phyloP scores from a whole-genome alignment of 768 basidiomycete genomes.

The Lactarius hengduanensis region DNA sequence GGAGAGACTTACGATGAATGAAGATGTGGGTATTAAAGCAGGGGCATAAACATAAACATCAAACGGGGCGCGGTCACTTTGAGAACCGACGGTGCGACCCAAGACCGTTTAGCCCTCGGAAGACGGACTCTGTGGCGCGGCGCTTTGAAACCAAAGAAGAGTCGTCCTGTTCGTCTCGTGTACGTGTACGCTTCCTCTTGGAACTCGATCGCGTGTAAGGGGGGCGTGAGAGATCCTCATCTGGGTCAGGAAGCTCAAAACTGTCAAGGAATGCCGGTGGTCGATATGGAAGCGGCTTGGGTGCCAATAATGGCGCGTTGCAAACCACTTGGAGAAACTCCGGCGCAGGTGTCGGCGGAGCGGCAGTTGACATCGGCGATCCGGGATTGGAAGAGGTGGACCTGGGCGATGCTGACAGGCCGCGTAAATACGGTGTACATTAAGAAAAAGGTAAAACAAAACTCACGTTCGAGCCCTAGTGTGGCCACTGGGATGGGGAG shows the following conservation, averaged over 20 bases:
- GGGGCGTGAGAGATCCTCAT: conserved; percentile 68
- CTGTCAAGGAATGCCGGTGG: conserved; percentile 69
- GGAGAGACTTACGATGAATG: conserved; percentile 22
- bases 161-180: conserved; percentile 21
- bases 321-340: conserved; percentile 51
- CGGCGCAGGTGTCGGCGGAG: conserved; percentile 34
- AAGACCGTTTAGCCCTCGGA: conserved; percentile 22
- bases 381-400: conserved; percentile 45
- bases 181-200: conserved; percentile 51
- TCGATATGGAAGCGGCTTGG: conserved; percentile 66
- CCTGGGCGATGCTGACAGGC: conserved; percentile 38
- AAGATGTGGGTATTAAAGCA: conserved; percentile 12
- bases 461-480: conserved; percentile 30
- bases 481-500: conserved; percentile 13
- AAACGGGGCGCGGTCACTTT: conserved; percentile 9
- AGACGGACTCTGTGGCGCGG: conserved; percentile 19
- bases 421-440: conserved; percentile 1
- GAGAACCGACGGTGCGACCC: conserved; percentile 18
- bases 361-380: conserved; percentile 33
- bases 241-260: conserved; percentile 59
- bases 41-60: conserved; percentile 13
- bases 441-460: conserved; percentile 13
- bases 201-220: conserved; percentile 54
- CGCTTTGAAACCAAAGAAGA: conserved; percentile 17
- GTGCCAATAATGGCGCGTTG: conserved; percentile 66